phyloP scores from a whole-genome alignment of 768 basidiomycete genomes.

The Psilocybe cubensis region DNA sequence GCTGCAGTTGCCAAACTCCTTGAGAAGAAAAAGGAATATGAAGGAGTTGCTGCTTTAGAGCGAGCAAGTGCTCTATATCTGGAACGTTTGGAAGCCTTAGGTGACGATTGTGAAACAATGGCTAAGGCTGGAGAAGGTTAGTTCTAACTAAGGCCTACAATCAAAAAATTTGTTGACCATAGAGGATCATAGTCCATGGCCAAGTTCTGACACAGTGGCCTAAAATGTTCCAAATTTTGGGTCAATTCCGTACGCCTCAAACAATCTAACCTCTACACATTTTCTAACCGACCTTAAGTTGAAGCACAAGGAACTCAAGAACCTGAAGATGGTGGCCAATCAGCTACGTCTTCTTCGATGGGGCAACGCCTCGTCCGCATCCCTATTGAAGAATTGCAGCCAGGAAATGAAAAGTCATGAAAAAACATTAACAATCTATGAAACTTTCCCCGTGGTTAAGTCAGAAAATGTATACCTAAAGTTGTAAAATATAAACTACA shows the following conservation, averaged over 20 bases:
- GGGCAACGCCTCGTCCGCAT: conserved; percentile 77
- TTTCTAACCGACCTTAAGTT: conserved; percentile 37
- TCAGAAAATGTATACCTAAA: background rate
- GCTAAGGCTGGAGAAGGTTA: conserved; percentile 75
- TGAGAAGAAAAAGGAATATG: conserved; percentile 84
- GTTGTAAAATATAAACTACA: conserved; percentile 19
- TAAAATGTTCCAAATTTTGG: conserved; percentile 79
- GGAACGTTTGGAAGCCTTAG: conserved; percentile 68
- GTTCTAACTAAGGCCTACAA: conserved; percentile 11
- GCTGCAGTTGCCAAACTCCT: conserved; percentile 57
- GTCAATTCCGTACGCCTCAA: conserved; percentile 65
- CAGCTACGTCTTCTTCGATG: conserved; percentile 17
- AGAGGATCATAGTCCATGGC: conserved; percentile 58
- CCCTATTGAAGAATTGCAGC: conserved; percentile 67
- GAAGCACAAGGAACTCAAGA: conserved; percentile 44
- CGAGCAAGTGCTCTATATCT: conserved; percentile 64
- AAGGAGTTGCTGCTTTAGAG: conserved; percentile 75
- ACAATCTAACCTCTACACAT: background rate
- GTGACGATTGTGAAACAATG: conserved; percentile 77
- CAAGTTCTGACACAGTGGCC: conserved; percentile 83
- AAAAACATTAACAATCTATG: too few species aligned
- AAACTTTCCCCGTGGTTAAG: background rate
- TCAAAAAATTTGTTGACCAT: background rate
- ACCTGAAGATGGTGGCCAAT: conserved; percentile 22
- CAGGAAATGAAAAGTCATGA: conserved; percentile 24